Evolutionary conservation across 2,329 filamentous ascomycete species (phyloP), one percentile per base, ranked within the genome.

Genomic region (Colletotrichum sp.): DNA sequence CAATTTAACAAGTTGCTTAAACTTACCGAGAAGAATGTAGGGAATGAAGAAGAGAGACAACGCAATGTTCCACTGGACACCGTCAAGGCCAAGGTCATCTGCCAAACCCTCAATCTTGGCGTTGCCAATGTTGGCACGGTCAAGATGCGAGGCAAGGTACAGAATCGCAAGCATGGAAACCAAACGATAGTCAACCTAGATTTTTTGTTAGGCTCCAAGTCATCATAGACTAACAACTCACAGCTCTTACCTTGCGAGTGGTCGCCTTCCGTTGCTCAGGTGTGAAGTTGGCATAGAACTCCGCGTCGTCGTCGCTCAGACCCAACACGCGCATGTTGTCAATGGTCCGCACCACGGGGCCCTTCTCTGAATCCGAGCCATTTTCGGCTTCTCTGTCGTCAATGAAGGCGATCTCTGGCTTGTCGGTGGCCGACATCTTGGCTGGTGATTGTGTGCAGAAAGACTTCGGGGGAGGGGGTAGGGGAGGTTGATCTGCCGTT

Each of bases 11-110:
- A 12, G 2, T 43, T 7, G 8, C 7, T 6, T 8, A 8, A 4
- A 18, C 55, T 16, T 57, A 69, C 70, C 70, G 75, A 92, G 90
- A 18, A 92, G 82, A 0, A 91, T 83, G 43, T 78, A 92, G 27
- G 93, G 86, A 81, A 94, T 93, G 84, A 94, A 94, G 77, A 94
- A 94, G 83, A 74, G 67, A 16, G 76, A 88, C 81, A 67, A 86
- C 79, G 63, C 88, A 82, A 82, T 93, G 91, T 81, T 81, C 80
- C 92, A 94, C 79, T 92, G 86, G 24, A 85, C 84, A 16, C 87
- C 83, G 0, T 86, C 86, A 84, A 93, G 88, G 16, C 87, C 70
- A 21, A 81, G 70, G 62, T 80, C 77, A 51, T 86, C 65, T 61
- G 77, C 76, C 4, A 83, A 73, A 13, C 81, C 80, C 72, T 81